phyloP scores from a whole-genome alignment of 2,329 filamentous ascomycete species.

The Pseudofabraea citricarpa region DNA sequence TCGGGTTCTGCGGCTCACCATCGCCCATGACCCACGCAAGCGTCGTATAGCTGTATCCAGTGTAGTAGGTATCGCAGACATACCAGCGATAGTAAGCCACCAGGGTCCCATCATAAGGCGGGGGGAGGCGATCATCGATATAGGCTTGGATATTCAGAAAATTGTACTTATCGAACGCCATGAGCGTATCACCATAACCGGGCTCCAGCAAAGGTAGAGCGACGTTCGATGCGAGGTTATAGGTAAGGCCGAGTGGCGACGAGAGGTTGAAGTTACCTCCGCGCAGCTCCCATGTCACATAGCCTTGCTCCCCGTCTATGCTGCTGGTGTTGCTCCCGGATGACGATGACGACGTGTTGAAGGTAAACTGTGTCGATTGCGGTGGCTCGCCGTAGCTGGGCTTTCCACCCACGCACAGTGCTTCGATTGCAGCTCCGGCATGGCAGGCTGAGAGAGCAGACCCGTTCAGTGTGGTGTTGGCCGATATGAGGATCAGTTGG shows the following conservation, averaged over 20 bases:
- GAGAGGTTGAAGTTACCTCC: slow-evolving; percentile 25
- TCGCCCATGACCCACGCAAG: slow-evolving; percentile 37
- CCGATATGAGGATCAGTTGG: slow-evolving; percentile 33
- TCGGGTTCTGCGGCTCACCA: slow-evolving; percentile 37
- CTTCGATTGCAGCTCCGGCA: slow-evolving; percentile 42
- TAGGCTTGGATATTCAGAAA: slow-evolving; percentile 34
- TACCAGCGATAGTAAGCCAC: slow-evolving; percentile 35
- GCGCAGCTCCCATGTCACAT: slow-evolving; percentile 18
- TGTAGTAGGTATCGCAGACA: slow-evolving; percentile 35
- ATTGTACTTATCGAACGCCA: slow-evolving; percentile 35
- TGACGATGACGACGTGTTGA: slow-evolving; percentile 25
- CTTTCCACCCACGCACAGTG: slow-evolving; percentile 32
- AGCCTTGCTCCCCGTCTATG: slow-evolving; percentile 16
- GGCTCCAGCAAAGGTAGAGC: slow-evolving; percentile 35
- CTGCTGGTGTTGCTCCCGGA: slow-evolving; percentile 19
- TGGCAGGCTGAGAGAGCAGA: slow-evolving; percentile 37
- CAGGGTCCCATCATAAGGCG: slow-evolving; percentile 19
- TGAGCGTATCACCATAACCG: slow-evolving; percentile 12
- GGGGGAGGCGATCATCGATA: slow-evolving; percentile 33
- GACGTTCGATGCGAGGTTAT: slow-evolving; percentile 34
- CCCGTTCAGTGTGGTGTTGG: slow-evolving; percentile 33
- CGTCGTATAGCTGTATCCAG: slow-evolving; percentile 36
- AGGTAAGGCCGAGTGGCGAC: slow-evolving; percentile 30
- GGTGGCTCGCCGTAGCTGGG: slow-evolving; percentile 9
- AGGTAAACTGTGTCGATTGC: slow-evolving; percentile 7